Evolutionary conservation across 2,329 filamentous ascomycete species (phyloP), one percentile per base, ranked within the genome.

Genomic region (Pestalotiopsis sp.): DNA sequence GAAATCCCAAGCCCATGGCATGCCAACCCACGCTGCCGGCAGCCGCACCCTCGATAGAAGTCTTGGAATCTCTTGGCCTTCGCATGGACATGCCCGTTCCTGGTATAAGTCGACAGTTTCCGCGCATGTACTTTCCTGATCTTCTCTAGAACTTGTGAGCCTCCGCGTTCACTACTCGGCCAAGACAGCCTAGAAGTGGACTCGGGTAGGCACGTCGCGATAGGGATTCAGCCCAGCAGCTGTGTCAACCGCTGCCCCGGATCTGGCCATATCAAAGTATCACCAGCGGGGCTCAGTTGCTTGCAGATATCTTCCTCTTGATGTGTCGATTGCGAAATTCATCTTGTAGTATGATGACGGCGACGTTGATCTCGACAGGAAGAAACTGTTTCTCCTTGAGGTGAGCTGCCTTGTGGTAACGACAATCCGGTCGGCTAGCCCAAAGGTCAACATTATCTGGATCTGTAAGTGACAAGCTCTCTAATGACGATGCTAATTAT

Each of bases 51-150:
- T 62, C 13, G 59, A 27, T 39, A 17, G 49, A 64, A 2, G 31
- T 36, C 31, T 36, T 36, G 31, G 7, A 23, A 39, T 6, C 9
- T 52, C 61, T 64, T 64, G 61, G 61, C 61, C 49, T 25, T 64
- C 61, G 61, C 61, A 49, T 64, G 61, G 61, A 64, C 61, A 64
- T 64, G 38, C 61, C 39, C 61, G 39, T 64, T 64, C 38, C 61
- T 64, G 38, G 23, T 49, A 20, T 36, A 49, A 45, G 11, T 12
- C 12, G 20, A n/a, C 12, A 20, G 17, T 14, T 45, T 27, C 39
- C 20, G 13, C 61, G 61, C 61, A 64, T 64, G 38, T 64, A 64
- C 61, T 64, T 64, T 64, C 61, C 61, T 27, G 12, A 38, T 45
- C 20, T 20, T 49, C 20, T 12, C 25, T 64, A 64, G 61, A 17